Base-by-base conservation (phyloP, 306 rosid genomes). In the Quercus gilva region DNA sequence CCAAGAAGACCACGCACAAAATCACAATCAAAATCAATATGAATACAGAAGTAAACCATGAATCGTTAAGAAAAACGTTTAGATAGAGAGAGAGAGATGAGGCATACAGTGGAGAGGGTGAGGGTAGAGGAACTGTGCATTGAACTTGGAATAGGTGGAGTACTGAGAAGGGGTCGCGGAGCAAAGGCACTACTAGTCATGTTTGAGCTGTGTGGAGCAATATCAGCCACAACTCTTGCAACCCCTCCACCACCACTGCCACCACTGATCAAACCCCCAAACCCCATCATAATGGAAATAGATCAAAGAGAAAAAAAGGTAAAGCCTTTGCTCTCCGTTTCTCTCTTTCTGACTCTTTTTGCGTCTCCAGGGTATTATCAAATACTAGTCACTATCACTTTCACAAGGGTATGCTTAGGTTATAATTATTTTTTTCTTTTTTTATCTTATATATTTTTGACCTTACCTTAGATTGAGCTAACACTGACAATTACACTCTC, bases 21-120 rank as follows among this genome's bases (percentile, higher is more conserved):
- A 73, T 56, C 55, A 58, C 31, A 35, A 43, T 31, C 77, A 77
- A 45, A 67, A 12, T 49, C n/a, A 70, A 28, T 18, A 58, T 70
- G 55, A 53, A 45, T 12, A 56, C 33, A 19, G 9, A 74, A 72
- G 23, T n/a, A 75, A 74, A 71, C 15, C 45, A 76, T 35, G 28
- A 73, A 71, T 64, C 52, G 61, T 55, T 63, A 19, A 26, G 17
- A 26, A 26, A 5, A 83, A 37, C 21, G n/a, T 4, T 15, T 29
- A 25, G 26, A 19, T 13, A 74, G 49, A 81, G 25, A 51, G 56
- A 57, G 5, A 5, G 9, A 55, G 61, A 80, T 41, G 76, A 4
- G 71, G 76, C 88, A 85, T 91, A 91, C 91, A 52, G 31, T 45
- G 72, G 90, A 81, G 71, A 82, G 78, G 82, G 84, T 81, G 69